phyloP scores from a whole-genome alignment of 129 eudicot genomes.

The Dittrichia graveolens region DNA sequence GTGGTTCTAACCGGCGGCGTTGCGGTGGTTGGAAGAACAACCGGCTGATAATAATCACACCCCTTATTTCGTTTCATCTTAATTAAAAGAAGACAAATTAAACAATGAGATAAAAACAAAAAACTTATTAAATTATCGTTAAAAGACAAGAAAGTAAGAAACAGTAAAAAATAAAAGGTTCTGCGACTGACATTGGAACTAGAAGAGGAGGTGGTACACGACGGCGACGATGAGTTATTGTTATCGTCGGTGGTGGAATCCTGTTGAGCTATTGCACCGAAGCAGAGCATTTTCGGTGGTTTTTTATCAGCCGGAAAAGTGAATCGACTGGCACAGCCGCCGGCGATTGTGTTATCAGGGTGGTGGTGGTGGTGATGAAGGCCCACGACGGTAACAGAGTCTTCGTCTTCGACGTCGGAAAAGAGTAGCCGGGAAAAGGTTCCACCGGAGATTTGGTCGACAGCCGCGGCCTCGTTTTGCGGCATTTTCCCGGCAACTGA shows the following conservation, averaged over 20 bases:
- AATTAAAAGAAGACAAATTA: not conserved
- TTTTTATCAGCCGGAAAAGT: conserved; percentile 33
- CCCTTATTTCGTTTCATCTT: conserved; percentile 57
- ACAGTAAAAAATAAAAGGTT: not conserved
- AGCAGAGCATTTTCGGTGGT: conserved; percentile 75
- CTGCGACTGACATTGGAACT: conserved; percentile 42
- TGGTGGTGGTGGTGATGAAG: conserved; percentile 17
- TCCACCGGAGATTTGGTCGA: conserved; percentile 54
- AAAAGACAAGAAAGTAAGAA: conserved; percentile 3
- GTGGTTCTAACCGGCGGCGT: conserved; percentile 41
- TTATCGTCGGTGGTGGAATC: conserved; percentile 20
- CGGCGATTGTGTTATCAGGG: conserved; percentile 15
- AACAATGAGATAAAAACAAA: conserved; percentile 12
- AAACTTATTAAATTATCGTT: not conserved
- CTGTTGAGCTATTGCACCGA: conserved; percentile 31
- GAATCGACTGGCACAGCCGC: conserved; percentile 25
- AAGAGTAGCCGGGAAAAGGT: conserved; percentile 64
- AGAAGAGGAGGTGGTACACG: conserved; percentile 38
- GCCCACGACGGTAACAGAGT: conserved; percentile 13
- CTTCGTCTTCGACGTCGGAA: conserved; percentile 36
- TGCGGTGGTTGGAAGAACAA: conserved; percentile 30
- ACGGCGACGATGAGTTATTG: conserved; percentile 42
- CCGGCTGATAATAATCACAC: conserved; percentile 37
- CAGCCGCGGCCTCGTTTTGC: conserved; percentile 40
- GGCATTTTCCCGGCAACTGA: conserved; percentile 26